phyloP scores from a whole-genome alignment of 805 yeast genomes.

The Candida pini region DNA sequence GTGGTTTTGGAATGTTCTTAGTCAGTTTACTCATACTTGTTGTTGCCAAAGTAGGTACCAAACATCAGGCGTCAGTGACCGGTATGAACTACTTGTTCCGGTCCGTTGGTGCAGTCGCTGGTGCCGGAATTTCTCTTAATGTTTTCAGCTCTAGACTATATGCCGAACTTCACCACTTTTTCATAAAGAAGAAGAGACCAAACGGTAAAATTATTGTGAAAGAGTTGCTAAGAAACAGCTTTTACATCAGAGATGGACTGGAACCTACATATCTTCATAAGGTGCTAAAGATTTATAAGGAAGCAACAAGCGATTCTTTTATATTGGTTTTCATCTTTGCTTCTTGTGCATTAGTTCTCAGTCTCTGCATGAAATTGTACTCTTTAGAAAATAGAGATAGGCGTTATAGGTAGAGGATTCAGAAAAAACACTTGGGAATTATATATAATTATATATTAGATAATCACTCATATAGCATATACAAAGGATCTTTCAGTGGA shows the following conservation, averaged over 20 bases:
- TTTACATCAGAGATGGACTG: slow-evolving; percentile 27
- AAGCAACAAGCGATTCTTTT: slow-evolving; percentile 22
- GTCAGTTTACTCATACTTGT: slow-evolving; percentile 36
- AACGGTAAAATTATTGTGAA: slow-evolving; percentile 19
- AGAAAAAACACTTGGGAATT: too few relatives aligned
- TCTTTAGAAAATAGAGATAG: slow-evolving; percentile 2
- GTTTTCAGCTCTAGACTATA: slow-evolving; percentile 30
- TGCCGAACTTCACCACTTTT: slow-evolving; percentile 27
- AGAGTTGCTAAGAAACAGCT: slow-evolving; percentile 19
- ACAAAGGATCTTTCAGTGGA: slow-evolving; percentile 10
- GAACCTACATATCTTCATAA: slow-evolving; percentile 18
- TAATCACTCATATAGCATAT: slow-evolving; percentile 8
- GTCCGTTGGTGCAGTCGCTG: slow-evolving; percentile 42
- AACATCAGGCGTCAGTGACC: slow-evolving; percentile 42
- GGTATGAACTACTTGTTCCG: slow-evolving; percentile 46
- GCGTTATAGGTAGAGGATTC: slow-evolving; percentile 3
- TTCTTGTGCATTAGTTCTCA: slow-evolving; percentile 16
- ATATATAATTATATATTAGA: neutral
- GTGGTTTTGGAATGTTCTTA: slow-evolving; percentile 36
- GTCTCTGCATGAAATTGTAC: slow-evolving; percentile 19
- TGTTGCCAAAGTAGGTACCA: slow-evolving; percentile 38
- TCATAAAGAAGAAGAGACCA: slow-evolving; percentile 19
- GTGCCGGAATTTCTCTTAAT: slow-evolving; percentile 38
- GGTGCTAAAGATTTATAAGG: slow-evolving; percentile 26
- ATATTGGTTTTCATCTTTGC: slow-evolving; percentile 23